Conservation (phyloP, 768 basidiomycete species). For the Wakefieldia striispora region DNA sequence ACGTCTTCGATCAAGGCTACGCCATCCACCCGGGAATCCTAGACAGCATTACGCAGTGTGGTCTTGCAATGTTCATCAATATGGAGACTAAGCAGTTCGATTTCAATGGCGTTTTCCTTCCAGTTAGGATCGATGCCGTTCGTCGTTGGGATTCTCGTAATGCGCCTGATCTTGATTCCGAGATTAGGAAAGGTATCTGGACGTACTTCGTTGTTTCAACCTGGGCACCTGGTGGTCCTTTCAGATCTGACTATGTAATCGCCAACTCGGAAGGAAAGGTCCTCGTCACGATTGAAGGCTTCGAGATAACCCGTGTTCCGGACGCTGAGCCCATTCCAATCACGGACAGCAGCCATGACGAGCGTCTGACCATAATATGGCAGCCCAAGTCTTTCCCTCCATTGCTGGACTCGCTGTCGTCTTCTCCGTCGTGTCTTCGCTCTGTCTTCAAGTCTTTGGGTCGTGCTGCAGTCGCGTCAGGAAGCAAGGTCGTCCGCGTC, state of each 20-base stretch:
- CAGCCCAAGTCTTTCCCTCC: constrained; percentile 30
- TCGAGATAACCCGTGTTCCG: constrained; percentile 33
- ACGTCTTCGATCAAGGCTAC: constrained; percentile 31
- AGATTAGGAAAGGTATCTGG: constrained; percentile 31
- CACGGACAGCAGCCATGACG: constrained; percentile 24
- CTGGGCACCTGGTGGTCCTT: constrained; percentile 25
- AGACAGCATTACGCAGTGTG: constrained; percentile 33
- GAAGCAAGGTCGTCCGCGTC: constrained; percentile 24
- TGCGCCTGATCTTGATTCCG: constrained; percentile 22
- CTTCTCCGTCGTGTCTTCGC: constrained; percentile 6
- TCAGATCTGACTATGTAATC: constrained; percentile 27
- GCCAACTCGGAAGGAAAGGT: constrained; percentile 29
- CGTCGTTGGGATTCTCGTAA: constrained; percentile 30
- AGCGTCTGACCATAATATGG: constrained; percentile 32
- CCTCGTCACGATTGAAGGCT: constrained; percentile 33
- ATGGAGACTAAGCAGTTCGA: constrained; percentile 30
- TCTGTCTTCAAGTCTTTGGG: constrained; percentile 18
- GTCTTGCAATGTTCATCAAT: constrained; percentile 31
- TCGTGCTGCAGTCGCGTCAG: constrained; percentile 13
- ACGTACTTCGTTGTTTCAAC: constrained; percentile 24
- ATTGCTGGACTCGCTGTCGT: constrained; percentile 5
- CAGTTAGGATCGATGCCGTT: constrained; percentile 29
- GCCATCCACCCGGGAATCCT: constrained; percentile 33
- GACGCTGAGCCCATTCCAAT: constrained; percentile 26
- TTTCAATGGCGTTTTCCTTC: constrained; percentile 32